Base-by-base conservation (phyloP, 2,329 filamentous ascomycete species). In the Sphaceloma murrayae region DNA sequence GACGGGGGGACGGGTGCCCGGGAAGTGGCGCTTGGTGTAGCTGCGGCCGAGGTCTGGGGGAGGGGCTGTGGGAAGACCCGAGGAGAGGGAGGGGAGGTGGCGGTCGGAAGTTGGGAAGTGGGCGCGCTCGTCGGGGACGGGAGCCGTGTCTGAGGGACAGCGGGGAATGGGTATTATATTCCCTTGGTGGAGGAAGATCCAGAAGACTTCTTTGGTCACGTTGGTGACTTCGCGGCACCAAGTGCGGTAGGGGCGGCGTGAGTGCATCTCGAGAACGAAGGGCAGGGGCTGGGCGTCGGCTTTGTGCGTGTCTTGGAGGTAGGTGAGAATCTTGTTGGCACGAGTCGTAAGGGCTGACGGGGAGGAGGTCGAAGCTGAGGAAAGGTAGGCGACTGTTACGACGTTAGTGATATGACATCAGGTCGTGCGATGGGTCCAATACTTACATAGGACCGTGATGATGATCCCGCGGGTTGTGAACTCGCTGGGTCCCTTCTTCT, bases 131-230 rank as follows among this genome's bases (percentile, higher is more conserved):
- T 32, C 34, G 5, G 34, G 18, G 9, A 18, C n/a, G 7, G 43
- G 58, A 49, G 45, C 65, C 53, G 22, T 48, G 9, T 45, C 46
- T 34, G 47, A 32, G 29, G 53, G 17, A 53, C 45, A 34, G 49
- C 56, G 49, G 1, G 80, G 75, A 24, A 84, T 63, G 16, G 85
- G 74, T 27, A 96, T 75, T 34, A 95, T 80, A 56, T 96, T 96
- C 47, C 94, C 71, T 54, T 94, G 84, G 63, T 96, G 89, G 44
- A 96, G 72, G 67, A 96, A 98, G 59, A 96, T 96, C 89, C 89
- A 98, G 61, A 98, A 98, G 19, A 96, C 89, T 62, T 98, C 89
- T 62, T 95, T 95, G 31, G 88, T 94, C 36, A 96, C 89, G 55
- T 84, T 88, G 48, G 81, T 80, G 13, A 89, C 78, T 64, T 98